phyloP scores from a whole-genome alignment of 225 moss, liverwort and hornwort species.

The Thuidium tamariscinum region DNA sequence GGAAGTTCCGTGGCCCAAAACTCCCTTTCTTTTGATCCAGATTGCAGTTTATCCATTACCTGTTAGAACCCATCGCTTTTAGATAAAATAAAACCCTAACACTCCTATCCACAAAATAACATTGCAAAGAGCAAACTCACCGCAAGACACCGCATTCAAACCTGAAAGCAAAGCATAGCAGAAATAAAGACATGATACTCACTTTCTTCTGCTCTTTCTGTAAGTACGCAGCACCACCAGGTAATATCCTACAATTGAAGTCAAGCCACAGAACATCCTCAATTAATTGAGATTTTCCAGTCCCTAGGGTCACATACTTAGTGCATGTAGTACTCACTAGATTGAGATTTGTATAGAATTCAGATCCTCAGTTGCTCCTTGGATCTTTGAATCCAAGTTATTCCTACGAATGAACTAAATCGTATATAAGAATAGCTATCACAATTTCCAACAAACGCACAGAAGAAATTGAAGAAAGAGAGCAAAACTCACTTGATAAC shows the following conservation, averaged over 20 bases:
- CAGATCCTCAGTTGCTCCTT: background rate
- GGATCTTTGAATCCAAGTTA: background rate
- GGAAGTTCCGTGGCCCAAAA: slow-evolving; percentile 91
- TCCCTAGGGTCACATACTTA: background rate
- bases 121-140: background rate
- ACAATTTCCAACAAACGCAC: background rate
- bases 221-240: slow-evolving; percentile 52
- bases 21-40: slow-evolving; percentile 59
- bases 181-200: background rate
- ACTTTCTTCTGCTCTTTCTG: slow-evolving; percentile 82
- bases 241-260: slow-evolving; percentile 45
- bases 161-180: background rate
- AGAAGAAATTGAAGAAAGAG: background rate
- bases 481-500: slow-evolving; percentile 44
- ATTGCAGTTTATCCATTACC: slow-evolving; percentile 84
- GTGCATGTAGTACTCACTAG: background rate
- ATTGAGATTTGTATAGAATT: background rate
- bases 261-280: background rate
- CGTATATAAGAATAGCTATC: background rate
- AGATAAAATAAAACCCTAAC: background rate
- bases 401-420: background rate
- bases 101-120: background rate
- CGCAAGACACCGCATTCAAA: background rate
- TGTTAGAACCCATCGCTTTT: background rate
- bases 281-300: background rate